A percentile compares a stretch with the other conserved stretches of the same genome.
Conservation (phyloP, 176 grass and related monocot species). For the Rhynchospora tenuis region DNA sequence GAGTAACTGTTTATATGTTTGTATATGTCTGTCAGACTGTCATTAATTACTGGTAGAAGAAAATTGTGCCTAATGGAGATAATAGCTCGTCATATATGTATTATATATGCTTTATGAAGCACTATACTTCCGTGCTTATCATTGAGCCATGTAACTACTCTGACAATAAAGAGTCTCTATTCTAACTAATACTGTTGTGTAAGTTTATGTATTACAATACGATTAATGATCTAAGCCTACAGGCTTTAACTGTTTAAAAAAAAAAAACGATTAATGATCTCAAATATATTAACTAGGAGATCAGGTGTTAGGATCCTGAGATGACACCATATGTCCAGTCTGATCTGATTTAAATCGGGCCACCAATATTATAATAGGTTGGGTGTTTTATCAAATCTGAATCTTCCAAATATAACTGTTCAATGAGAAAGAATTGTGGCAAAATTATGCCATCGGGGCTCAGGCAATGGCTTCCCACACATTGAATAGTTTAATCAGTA, state of each 20-base stretch:
- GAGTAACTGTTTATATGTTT: not conserved
- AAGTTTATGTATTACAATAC: not conserved
- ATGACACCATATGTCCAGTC: no score
- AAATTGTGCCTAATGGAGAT: not conserved
- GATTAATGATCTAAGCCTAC: no score
- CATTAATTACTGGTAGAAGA: not conserved
- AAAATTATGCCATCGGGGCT: no score
- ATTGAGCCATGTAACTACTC: not conserved
- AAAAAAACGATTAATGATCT: no score
- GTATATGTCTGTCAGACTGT: not conserved
- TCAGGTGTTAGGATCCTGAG: not conserved
- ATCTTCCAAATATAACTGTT: no score
- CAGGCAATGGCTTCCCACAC: not conserved
- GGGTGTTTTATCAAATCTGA: no score
- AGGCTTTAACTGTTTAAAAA: no score
- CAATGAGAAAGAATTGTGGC: no score
- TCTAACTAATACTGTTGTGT: not conserved
- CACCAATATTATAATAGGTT: no score
- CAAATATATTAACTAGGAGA: not conserved
- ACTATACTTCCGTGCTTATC: not conserved
- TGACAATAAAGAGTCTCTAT: not conserved
- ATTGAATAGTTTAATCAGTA: not conserved
- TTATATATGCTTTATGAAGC: not conserved
- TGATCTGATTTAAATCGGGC: no score
- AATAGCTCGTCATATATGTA: not conserved